A percentile compares a stretch with the other conserved stretches of the same genome.
Evolutionary conservation across 2,329 filamentous ascomycete genomes (phyloP).

Genomic region (Intubia oerlemansii): DNA sequence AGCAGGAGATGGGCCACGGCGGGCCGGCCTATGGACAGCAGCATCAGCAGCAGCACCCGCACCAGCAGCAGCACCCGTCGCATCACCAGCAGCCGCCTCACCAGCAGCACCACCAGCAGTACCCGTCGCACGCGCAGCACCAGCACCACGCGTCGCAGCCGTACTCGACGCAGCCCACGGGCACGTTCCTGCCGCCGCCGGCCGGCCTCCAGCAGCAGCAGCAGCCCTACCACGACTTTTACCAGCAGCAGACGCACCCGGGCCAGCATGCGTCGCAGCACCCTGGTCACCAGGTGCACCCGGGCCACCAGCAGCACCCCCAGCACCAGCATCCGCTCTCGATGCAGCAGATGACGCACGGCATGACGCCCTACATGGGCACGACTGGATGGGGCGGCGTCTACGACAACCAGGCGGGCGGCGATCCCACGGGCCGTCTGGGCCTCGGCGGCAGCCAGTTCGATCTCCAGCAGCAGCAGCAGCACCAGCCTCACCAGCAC

Average conservation of each 20-base stretch:
- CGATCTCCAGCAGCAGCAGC: conserved; percentile 3
- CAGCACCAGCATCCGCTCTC: conserved; percentile 3
- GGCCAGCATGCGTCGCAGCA: conserved; percentile 3
- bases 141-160: conserved; percentile 2
- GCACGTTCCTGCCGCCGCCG: conserved; percentile 4
- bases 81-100: conserved; percentile 1
- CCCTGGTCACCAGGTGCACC: conserved; percentile 5
- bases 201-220: conserved; percentile 3
- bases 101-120: conserved; percentile 1
- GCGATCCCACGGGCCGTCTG: conserved; percentile 2
- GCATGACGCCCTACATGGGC: conserved; percentile 2
- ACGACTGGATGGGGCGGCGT: conserved; percentile 5
- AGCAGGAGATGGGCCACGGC: conserved; percentile 3
- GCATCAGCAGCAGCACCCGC: conserved; percentile 2
- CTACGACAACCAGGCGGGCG: conserved; percentile 3
- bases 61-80: conserved; percentile 2
- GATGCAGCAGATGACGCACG: conserved; percentile 3
- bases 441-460: conserved; percentile 3
- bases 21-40: neutral
- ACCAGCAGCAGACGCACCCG: conserved; percentile 1
- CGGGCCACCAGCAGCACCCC: conserved; percentile 4
- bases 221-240: no score
- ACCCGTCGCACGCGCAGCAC: conserved; percentile 2
- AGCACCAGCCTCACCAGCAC: conserved; percentile 1
- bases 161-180: conserved; percentile 2